phyloP scores from a whole-genome alignment of 305 asterid species.

The Striga hermonthica region DNA sequence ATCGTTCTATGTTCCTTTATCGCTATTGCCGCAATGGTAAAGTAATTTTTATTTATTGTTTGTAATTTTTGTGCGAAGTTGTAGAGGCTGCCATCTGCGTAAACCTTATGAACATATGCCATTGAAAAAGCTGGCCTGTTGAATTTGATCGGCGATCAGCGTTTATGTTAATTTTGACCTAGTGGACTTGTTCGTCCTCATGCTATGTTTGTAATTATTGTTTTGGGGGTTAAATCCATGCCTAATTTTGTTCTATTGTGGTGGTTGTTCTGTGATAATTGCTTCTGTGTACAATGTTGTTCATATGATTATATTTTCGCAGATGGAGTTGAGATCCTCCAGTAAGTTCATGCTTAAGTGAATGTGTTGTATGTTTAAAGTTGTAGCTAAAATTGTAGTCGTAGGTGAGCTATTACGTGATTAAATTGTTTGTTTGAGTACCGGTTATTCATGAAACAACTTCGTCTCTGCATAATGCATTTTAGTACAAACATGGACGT shows the following conservation, averaged over 20 bases:
- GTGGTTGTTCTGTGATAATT: not conserved
- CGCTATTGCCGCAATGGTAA: slow-evolving; percentile 56
- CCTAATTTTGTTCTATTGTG: not conserved
- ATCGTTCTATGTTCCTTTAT: slow-evolving; percentile 43
- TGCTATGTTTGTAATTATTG: not conserved
- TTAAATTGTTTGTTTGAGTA: slow-evolving; percentile 14
- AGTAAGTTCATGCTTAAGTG: slow-evolving; percentile 3
- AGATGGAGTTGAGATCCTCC: slow-evolving; percentile 3
- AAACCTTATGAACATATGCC: not conserved
- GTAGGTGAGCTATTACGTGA: not conserved
- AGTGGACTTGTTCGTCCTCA: slow-evolving; percentile 6
- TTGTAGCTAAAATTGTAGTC: not conserved
- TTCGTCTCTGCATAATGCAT: slow-evolving; percentile 2
- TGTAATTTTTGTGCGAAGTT: slow-evolving; percentile 11
- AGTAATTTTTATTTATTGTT: slow-evolving; percentile 6
- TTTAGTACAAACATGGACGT: slow-evolving; percentile 7
- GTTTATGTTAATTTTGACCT: not conserved
- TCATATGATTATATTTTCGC: slow-evolving; percentile 15
- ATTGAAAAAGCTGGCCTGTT: slow-evolving; percentile 3
- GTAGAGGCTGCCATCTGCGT: slow-evolving; percentile 24
- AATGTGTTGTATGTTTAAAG: slow-evolving; percentile 1
- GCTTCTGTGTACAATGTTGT: not conserved
- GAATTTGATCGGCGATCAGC: slow-evolving; percentile 13
- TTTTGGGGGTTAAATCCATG: slow-evolving; percentile 1
- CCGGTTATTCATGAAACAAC: not conserved